Evolutionary conservation across 192 early-diverging fungal species (phyloP), one percentile per base, ranked within the genome.

Genomic region (Podila epigama): DNA sequence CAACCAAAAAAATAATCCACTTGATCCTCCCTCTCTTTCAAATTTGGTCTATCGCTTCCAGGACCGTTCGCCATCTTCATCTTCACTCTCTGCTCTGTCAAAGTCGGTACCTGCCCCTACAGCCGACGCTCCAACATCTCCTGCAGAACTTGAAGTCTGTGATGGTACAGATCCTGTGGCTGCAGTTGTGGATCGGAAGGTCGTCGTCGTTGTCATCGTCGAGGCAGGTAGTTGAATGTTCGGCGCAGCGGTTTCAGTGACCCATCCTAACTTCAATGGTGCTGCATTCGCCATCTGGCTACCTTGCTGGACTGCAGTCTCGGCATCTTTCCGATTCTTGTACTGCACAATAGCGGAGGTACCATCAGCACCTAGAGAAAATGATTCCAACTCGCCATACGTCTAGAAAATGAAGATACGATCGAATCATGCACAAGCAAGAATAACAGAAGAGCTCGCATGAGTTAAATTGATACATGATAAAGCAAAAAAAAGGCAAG

Each of bases 261-360:
- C 58, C 62, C 79, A 59, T 63, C 66, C 55, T 16, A 68, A 72
- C 27, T 72, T 79, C 64, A 61, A 29, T 42, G 65, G 75, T 32
- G 42, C 41, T 3, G 65, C 62, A 56, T 66, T 58, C 10, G 59
- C 51, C n/a, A 50, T 39, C 41, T 67, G 69, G 12, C 53, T 63
- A 25, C 65, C 65, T 11, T 80, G 64, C 31, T 81, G 40, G 53
- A 75, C 44, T 13, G 87, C 89, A 57, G 66, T 68, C 67, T 91
- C 89, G 3, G 87, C 86, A 22, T 91, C 87, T 20, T 84, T 67
- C 31, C 89, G 79, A 39, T 68, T 80, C 58, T 83, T 82, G 54
- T 80, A 88, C 40, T 88, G 81, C 11, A 89, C 82, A 18, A 86
- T 80, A 13, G 85, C 84, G 11, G 75, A 69, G 3, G 28, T 31